A percentile compares a stretch with the other conserved stretches of the same genome.
Conservation (phyloP, 2,329 filamentous ascomycete genomes). For the Calonectria leucothoes region DNA sequence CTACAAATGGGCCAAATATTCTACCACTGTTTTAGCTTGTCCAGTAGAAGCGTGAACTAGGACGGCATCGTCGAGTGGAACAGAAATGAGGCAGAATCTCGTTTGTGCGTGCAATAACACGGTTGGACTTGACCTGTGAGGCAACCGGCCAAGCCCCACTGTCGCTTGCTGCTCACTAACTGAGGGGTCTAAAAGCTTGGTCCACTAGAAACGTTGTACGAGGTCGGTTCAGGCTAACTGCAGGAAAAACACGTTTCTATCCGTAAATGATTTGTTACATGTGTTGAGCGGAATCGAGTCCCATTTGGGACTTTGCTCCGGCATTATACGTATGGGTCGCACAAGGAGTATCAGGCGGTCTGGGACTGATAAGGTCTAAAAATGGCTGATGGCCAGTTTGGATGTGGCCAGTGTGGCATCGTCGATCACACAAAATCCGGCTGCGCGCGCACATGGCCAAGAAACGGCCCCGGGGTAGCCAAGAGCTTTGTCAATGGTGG, state of each 20-base stretch:
- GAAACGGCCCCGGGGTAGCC: slow-evolving; percentile 11
- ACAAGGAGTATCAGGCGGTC: not conserved
- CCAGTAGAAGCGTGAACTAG: not conserved
- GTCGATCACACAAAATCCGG: not conserved
- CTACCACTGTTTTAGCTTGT: not conserved
- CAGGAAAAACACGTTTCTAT: not conserved
- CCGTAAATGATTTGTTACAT: not conserved
- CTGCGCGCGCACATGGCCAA: not conserved
- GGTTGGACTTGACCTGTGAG: not conserved
- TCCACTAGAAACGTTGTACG: not conserved
- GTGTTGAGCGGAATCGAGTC: not conserved
- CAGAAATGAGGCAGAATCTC: not conserved
- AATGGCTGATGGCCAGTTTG: not conserved
- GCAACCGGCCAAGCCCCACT: not conserved
- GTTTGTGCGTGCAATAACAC: not conserved
- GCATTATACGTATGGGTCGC: not conserved
- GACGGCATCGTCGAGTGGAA: not conserved
- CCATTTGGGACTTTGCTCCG: not conserved
- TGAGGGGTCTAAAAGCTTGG: not conserved
- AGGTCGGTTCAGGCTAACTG: not conserved
- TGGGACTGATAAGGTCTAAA: not conserved
- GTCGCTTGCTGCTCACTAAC: not conserved
- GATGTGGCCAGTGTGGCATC: not conserved
- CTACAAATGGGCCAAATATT: not conserved
- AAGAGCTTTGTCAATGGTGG: slow-evolving; percentile 1